Evolutionary conservation across 805 yeast genomes (phyloP).

Genomic region (Metschnikowia similis): DNA sequence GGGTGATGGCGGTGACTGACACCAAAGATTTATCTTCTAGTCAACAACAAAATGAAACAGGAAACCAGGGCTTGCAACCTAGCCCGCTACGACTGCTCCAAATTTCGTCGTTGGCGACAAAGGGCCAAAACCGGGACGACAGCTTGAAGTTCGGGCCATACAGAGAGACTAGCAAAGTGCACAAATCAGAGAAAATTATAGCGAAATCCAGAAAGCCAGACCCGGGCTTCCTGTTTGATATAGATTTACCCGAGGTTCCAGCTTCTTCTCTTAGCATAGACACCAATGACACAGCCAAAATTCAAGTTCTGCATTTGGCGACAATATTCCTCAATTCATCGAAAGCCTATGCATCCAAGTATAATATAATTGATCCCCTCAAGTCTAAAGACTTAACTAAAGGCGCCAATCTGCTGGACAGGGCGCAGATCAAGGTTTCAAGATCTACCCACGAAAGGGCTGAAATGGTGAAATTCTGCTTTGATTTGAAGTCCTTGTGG

Average conservation of each 20-base stretch:
- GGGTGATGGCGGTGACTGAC: constrained; percentile 1
- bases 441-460: constrained; percentile 42
- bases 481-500: constrained; percentile 48
- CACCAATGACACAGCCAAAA: background rate
- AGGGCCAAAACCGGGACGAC: background rate
- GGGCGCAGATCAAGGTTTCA: constrained; percentile 20
- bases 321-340: constrained; percentile 12
- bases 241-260: constrained; percentile 7
- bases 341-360: constrained; percentile 8
- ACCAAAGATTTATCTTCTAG: background rate
- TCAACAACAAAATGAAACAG: background rate
- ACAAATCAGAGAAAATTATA: constrained; percentile 4
- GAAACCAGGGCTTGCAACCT: background rate
- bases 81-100: constrained; percentile 7
- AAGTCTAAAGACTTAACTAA: constrained; percentile 3
- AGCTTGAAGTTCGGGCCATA: background rate
- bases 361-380: constrained; percentile 14
- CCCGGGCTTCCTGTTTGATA: constrained; percentile 11
- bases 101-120: constrained; percentile 7
- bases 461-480: constrained; percentile 43
- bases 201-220: background rate
- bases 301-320: constrained; percentile 13
- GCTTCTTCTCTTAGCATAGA: background rate
- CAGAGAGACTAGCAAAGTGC: background rate
- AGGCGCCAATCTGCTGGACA: constrained; percentile 5